A percentile compares a stretch with the other conserved stretches of the same genome.
phyloP scores from a whole-genome alignment of 2,329 filamentous ascomycete genomes.

The Didymella lethalis region DNA sequence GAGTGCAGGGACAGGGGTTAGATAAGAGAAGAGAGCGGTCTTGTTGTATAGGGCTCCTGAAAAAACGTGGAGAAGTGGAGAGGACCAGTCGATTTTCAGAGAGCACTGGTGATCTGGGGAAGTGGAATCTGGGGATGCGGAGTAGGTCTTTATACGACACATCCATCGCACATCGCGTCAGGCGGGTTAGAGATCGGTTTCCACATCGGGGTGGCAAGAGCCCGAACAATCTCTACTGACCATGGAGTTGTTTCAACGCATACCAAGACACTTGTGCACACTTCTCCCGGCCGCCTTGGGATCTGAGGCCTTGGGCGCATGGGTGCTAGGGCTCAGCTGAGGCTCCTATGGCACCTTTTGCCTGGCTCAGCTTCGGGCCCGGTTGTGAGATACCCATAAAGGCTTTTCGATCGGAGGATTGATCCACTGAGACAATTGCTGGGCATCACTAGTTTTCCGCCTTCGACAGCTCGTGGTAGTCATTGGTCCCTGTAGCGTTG shows the following conservation, averaged over 20 bases:
- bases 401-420: constrained; percentile 21
- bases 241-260: constrained; percentile 24
- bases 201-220: constrained; percentile 10
- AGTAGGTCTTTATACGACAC: constrained; percentile 31
- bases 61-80: constrained; percentile 19
- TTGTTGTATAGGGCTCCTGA: constrained; percentile 4
- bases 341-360: constrained; percentile 23
- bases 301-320: constrained; percentile 23
- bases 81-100: constrained; percentile 30
- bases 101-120: constrained; percentile 36
- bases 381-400: constrained; percentile 17
- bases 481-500: constrained; percentile 10
- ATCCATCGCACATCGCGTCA: constrained; percentile 3
- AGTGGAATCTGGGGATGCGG: constrained; percentile 31
- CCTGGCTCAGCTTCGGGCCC: constrained; percentile 21
- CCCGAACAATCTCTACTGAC: constrained; percentile 27
- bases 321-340: constrained; percentile 19
- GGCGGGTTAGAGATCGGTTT: constrained; percentile 13
- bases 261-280: constrained; percentile 35
- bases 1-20: not conserved
- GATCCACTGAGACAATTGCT: constrained; percentile 24
- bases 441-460: constrained; percentile 23
- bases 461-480: constrained; percentile 6
- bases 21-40: not conserved
- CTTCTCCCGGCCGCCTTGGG: constrained; percentile 37